phyloP scores from a whole-genome alignment of 306 rosid species.

The Rubus parviflorus region DNA sequence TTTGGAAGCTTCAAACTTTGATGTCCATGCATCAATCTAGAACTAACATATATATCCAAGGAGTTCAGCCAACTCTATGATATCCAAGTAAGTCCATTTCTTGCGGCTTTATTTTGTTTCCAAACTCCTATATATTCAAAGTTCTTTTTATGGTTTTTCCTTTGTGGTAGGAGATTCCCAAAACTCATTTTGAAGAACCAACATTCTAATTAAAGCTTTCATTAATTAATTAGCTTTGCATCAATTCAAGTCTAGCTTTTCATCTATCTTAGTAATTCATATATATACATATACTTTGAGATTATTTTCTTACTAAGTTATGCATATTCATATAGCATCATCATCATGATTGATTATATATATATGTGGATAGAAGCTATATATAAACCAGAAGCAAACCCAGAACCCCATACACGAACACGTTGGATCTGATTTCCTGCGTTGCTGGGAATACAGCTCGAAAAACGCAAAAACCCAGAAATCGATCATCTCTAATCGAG shows the following conservation, averaged over 20 bases:
- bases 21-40: slow-evolving; percentile 15
- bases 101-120: neutral
- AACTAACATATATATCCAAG: neutral
- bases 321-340: neutral
- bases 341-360: neutral
- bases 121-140: neutral
- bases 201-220: neutral
- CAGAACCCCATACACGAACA: slow-evolving; percentile 4
- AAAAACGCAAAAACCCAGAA: slow-evolving; percentile 15
- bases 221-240: neutral
- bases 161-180: neutral
- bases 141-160: neutral
- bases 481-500: neutral
- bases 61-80: neutral
- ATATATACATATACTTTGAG: too few species aligned
- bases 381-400: slow-evolving; percentile 4
- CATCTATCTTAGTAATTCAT: too few species aligned
- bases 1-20: slow-evolving; percentile 33
- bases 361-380: slow-evolving; percentile 4
- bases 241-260: neutral
- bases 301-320: neutral
- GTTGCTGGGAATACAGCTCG: slow-evolving; percentile 12
- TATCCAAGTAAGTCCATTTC: slow-evolving; percentile 2
- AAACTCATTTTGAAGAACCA: neutral
- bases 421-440: slow-evolving; percentile 27